A percentile compares a stretch with the other conserved stretches of the same genome.
These are phyloP conservation scores for Uronychia setigera DNA, from an alignment of 73 alveolate genomes.

Conservation along the genomic window DNA sequence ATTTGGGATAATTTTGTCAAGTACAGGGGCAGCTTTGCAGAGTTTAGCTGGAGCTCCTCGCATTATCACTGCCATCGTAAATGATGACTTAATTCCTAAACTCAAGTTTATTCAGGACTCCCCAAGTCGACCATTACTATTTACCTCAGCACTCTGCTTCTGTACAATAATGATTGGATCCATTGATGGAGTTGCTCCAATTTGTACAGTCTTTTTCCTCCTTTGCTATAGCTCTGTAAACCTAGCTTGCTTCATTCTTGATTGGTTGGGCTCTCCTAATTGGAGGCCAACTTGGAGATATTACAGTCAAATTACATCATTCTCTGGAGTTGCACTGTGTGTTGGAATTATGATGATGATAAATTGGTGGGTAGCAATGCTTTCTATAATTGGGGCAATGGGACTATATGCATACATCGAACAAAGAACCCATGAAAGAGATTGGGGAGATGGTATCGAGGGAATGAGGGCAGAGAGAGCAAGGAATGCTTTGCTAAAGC, in stretches of 20 bases:
- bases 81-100: constrained; percentile 61
- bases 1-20: constrained; percentile 52
- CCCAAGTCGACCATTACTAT: constrained; percentile 15
- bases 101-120: constrained; percentile 19
- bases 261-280: constrained; percentile 65
- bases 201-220: constrained; percentile 62
- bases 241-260: constrained; percentile 64
- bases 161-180: constrained; percentile 55
- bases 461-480: constrained; percentile 78
- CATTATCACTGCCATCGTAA: constrained; percentile 56
- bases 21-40: constrained; percentile 65
- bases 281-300: constrained; percentile 79
- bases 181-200: constrained; percentile 65
- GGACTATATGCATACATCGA: constrained; percentile 60
- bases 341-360: constrained; percentile 63
- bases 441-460: constrained; percentile 80
- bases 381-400: constrained; percentile 49
- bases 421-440: constrained; percentile 54
- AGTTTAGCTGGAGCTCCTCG: constrained; percentile 48
- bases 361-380: constrained; percentile 72
- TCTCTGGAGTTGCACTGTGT: constrained; percentile 56
- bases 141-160: constrained; percentile 26
- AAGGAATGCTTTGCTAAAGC: constrained; percentile 62
- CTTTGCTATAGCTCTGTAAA: constrained; percentile 62
- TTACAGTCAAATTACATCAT: constrained; percentile 56